phyloP scores from a whole-genome alignment of 768 basidiomycete genomes.

The Amanita rubescens region DNA sequence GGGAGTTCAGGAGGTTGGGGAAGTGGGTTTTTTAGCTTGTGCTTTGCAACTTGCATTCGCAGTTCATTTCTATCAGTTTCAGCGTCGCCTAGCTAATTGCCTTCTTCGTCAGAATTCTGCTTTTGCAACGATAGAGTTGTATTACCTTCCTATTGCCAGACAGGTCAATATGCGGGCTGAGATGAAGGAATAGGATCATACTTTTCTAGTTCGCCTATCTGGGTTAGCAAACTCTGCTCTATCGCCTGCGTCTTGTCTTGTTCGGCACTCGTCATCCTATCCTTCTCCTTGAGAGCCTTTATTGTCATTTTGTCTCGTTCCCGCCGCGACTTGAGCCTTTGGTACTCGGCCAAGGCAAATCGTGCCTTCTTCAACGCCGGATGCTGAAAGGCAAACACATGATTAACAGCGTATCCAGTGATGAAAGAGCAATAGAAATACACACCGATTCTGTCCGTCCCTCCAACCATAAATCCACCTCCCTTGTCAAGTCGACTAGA shows the following conservation, averaged over 20 bases:
- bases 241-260: slow-evolving; percentile 27
- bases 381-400: slow-evolving; percentile 5
- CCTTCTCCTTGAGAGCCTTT: slow-evolving; percentile 22
- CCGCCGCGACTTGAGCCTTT: slow-evolving; percentile 26
- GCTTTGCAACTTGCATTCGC: not conserved
- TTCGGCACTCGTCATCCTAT: slow-evolving; percentile 23
- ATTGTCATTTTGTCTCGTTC: slow-evolving; percentile 23
- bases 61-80: not conserved
- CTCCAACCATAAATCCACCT: slow-evolving; percentile 51
- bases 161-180: not conserved
- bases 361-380: slow-evolving; percentile 25
- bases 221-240: slow-evolving; percentile 26
- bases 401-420: not conserved
- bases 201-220: slow-evolving; percentile 25
- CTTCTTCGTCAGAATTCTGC: slow-evolving; percentile 5
- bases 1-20: slow-evolving; percentile 6
- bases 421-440: slow-evolving; percentile 14
- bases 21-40: slow-evolving; percentile 7
- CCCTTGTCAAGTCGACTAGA: slow-evolving; percentile 30
- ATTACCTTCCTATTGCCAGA: slow-evolving; percentile 4
- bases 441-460: slow-evolving; percentile 29
- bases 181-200: slow-evolving; percentile 13
- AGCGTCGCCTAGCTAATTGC: not conserved
- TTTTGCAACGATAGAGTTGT: not conserved
- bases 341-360: slow-evolving; percentile 30